Evolutionary conservation across 2,329 filamentous ascomycete genomes (phyloP), one percentile per base, ranked within the genome.

Genomic region (Ascocoryne sarcoides): DNA sequence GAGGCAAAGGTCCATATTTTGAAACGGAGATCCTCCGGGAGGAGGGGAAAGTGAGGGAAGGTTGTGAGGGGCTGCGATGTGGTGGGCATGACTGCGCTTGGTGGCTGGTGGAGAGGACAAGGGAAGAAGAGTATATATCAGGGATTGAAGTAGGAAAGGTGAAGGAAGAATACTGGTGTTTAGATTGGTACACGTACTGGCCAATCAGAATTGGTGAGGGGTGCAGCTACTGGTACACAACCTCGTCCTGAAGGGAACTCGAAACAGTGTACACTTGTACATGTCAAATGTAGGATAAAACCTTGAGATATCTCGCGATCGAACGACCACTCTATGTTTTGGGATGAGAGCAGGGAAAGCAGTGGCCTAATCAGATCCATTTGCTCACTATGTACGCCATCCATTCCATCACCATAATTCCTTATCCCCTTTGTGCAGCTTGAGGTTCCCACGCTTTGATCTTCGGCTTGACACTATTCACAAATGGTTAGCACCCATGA

Each of bases 391-490:
- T 59, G 45, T 56, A 58, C 55, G 53, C 43, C 33, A 34, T 35
- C 36, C 30, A 30, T 19, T 31, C 35, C 42, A 28, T 29, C 21
- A 14, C 30, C 37, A 16, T 4, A 14, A 26, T 12, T n/a, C 23
- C 7, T 32, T 50, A 58, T 29, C 37, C 37, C 41, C 58, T 54
- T 32, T 50, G 37, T 19, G 48, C 57, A 40, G 58, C 53, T 18
- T 54, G 49, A 10, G 74, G 71, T 53, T 72, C 65, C 74, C 74
- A 78, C 18, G 64, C 59, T 33, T 59, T 59, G 38, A 75, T 54
- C 66, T 77, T 78, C 30, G 72, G 60, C 58, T 74, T 75, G 23
- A 62, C 63, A 15, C 74, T 77, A 40, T 12, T 42, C 12, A 15
- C 21, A 37, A 34, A 45, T 48, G 38, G 46, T 16, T 20, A 36